Base-by-base conservation (phyloP, 768 basidiomycete species). In the Galerina marginata region DNA sequence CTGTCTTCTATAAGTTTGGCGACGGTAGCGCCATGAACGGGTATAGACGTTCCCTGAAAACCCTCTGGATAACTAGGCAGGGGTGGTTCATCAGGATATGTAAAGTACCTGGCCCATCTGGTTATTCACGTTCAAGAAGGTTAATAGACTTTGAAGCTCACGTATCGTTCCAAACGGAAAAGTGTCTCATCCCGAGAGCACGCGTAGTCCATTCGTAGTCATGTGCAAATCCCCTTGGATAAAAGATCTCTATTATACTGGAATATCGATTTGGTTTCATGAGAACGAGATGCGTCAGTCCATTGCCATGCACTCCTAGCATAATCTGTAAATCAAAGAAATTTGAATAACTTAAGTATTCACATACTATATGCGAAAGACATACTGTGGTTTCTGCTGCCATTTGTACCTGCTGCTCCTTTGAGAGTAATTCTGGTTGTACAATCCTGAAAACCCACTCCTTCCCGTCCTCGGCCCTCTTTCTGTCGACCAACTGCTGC, bases 211-310 rank as follows among this genome's bases (percentile, higher is more conserved):
- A 95, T 66, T 93, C 86, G 70, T 95, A 95, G 68, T 95, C 93
- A 66, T 90, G 88, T 37, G 93, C 88, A 69, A 92, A 95, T 0
- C 92, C 93, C 2, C 73, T 79, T 0, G 92, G 92, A 68, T 81
- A 90, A 76, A 95, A 92, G 14, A 95, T 84, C 74, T 95, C 93
- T 63, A 95, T 90, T 16, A 95, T 91, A 6, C 91, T 87, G 5
- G 91, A 87, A n/a, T 86, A 73, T 0, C 84, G 85, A 3, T 87
- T 90, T 1, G 83, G 83, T 26, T 89, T 86, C 92, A 95, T 93
- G 78, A 90, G 86, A 45, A 95, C 82, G n/a, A 95, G 80, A 67
- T 93, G 92, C 7, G 92, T 90, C 0, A 95, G 80, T 5, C 92
- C 92, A 65, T 93, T 93, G 4, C 92, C 91, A 61, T 91, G 90